Percentiles rank a stretch among this genome's conserved stretches.
Conservation (phyloP, 1,284 basidiomycete species). For the Naganishia sp. region DNA sequence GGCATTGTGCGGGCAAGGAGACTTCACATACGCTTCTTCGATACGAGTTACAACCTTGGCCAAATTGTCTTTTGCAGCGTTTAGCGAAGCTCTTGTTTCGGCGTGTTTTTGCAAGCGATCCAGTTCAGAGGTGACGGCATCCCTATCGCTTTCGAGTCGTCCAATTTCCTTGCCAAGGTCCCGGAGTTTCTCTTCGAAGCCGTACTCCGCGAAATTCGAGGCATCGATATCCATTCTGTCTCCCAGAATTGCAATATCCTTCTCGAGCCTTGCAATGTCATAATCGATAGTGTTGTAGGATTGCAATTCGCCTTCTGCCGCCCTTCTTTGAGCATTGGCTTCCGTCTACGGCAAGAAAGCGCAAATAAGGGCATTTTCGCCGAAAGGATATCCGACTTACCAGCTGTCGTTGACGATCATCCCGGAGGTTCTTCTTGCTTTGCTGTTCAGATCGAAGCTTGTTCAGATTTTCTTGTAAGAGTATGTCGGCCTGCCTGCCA, state of each 20-base stretch:
- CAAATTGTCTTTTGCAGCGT: slow-evolving; percentile 71
- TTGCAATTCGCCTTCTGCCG: slow-evolving; percentile 55
- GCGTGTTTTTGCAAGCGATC: slow-evolving; percentile 74
- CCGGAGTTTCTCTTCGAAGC: slow-evolving; percentile 70
- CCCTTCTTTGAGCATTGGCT: slow-evolving; percentile 1
- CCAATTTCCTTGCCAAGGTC: slow-evolving; percentile 63
- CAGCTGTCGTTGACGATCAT: slow-evolving; percentile 37
- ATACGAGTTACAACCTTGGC: slow-evolving; percentile 67
- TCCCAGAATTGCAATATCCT: slow-evolving; percentile 70
- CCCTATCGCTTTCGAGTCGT: slow-evolving; percentile 69
- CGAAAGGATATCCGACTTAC: too few species aligned
- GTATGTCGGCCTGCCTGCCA: slow-evolving; percentile 36
- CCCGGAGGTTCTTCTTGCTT: slow-evolving; percentile 37
- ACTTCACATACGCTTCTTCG: slow-evolving; percentile 60
- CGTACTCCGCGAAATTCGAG: slow-evolving; percentile 62
- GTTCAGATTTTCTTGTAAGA: slow-evolving; percentile 40
- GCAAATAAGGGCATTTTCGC: not conserved
- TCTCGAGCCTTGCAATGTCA: slow-evolving; percentile 63
- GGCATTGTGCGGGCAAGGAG: too few species aligned
- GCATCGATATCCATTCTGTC: slow-evolving; percentile 63
- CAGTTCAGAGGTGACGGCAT: slow-evolving; percentile 72
- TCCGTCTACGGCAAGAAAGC: not conserved
- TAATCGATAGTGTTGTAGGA: slow-evolving; percentile 61
- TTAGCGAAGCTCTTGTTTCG: slow-evolving; percentile 76
- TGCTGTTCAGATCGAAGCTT: slow-evolving; percentile 38